Base-by-base conservation (phyloP, 352 stramenopile species). In the Phytophthora cactorum region DNA sequence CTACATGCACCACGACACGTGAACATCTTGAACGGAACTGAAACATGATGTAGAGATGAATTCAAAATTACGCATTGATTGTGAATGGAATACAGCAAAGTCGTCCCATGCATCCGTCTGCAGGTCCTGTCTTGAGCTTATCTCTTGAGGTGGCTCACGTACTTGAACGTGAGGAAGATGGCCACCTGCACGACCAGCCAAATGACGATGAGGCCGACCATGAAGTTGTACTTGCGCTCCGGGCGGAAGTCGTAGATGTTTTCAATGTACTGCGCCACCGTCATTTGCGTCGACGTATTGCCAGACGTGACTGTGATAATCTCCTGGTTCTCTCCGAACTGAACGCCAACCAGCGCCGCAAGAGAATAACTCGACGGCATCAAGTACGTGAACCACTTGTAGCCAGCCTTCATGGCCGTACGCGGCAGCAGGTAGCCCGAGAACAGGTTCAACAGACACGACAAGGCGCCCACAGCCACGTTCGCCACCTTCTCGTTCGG, bases 401-500 rank as follows among this genome's bases (percentile, higher is more conserved):
- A 91, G 17, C 74, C 84, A 0, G 10, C 1, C 45, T 78, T 71
- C 82, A 91, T 91, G 5, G 70, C n/a, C 12, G 78, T 75, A 14
- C 72, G 78, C 4, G 82, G 79, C 11, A 89, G 36, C 31, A 91
- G 17, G 65, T 79, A 91, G 27, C 82, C 82, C 2, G 67, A 74
- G 59, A 92, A 92, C 57, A 90, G 43, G 69, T 91, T 92, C 45
- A 92, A 85, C 45, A 90, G 34, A 59, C 76, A 88, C 45, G 84
- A 92, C 3, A 92, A 15, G 0, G 84, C 84, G 41, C 82, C 84
- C 25, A 92, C 84, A 5, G 63, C 47, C 31, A 91, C 83, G 57
- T 89, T 91, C 17, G 80, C 82, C 53, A 91, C 82, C 78, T 91
- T 91, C 54, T 77, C 65, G 59, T 89, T 91, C 32, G 82, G 82